Base-by-base conservation (phyloP, 495 filamentous ascomycete species). In the Hypomontagnella monticulosa region DNA sequence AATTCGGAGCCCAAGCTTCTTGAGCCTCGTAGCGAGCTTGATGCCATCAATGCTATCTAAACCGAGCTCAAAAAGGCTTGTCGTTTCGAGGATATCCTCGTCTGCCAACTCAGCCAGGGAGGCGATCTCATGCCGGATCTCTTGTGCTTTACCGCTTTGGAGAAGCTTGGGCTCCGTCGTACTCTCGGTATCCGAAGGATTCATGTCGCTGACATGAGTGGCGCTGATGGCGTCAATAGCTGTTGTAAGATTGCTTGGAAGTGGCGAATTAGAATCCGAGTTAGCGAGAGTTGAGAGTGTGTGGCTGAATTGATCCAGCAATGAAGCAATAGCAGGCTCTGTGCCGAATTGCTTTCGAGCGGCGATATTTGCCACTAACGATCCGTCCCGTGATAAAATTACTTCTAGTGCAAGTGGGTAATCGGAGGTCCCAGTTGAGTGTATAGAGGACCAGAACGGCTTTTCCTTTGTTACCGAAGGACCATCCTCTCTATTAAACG, bases 361-460 rank as follows among this genome's bases (percentile, higher is more conserved):
- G 18, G 85, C 86, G 56, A 91, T 70, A 1, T 83, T 85, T 11
- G 88, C 52, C 1, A 58, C 77, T 1, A 93, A 62, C 10, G 63
- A 71, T 11, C 75, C 71, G 53, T 82, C 76, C 6, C 61, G 50
- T 3, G 61, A 72, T 53, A 89, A 77, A 15, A 85, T 84, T 11
- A 88, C 81, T 57, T 97, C 93, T 66, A 96, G 78, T 0, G 92
- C 89, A 18, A 93, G 73, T 0, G 91, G 86, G 68, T 93, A 96
- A 67, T 91, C 88, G 12, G 87, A 80, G 8, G 73, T 71, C 3
- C 69, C 75, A 6, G 75, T 73, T 0, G 79, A 79, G 15, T 86
- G 81, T 6, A 86, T 30, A 8, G 82, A 69, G 0, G 71, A 77
- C 88, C 91, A 93, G 1, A 90, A 67, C 1, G 73, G 65, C 4